These are phyloP conservation scores for Penicillium paxilli DNA, from an alignment of 495 filamentous ascomycete genomes.

Conservation along the genomic window DNA sequence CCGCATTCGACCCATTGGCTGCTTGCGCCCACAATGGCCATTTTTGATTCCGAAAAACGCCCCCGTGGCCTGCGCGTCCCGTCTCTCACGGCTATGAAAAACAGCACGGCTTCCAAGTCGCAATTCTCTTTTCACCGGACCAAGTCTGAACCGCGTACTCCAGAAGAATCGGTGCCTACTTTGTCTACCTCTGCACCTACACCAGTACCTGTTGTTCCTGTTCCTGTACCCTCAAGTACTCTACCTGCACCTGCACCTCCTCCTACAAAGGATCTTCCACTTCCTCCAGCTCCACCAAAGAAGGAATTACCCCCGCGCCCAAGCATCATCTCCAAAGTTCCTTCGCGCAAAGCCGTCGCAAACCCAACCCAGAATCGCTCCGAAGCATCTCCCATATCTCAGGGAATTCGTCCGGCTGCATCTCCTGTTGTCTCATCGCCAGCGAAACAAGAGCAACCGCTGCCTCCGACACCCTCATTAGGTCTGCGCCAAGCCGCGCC, in stretches of 20 bases:
- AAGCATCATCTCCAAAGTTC: slow-evolving; percentile 8
- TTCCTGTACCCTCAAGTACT: slow-evolving; percentile 12
- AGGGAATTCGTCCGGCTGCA: slow-evolving; percentile 9
- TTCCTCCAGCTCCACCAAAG: slow-evolving; percentile 19
- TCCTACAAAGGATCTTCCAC: slow-evolving; percentile 36
- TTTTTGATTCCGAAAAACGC: slow-evolving; percentile 43
- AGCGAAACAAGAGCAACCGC: not conserved
- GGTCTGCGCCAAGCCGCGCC: not conserved
- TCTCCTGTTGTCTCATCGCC: not conserved
- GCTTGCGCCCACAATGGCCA: slow-evolving; percentile 26
- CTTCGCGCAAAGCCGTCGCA: slow-evolving; percentile 9
- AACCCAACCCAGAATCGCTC: slow-evolving; percentile 3
- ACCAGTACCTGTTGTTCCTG: not conserved
- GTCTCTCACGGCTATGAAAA: slow-evolving; percentile 37
- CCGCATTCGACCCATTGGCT: not conserved
- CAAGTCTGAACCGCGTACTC: slow-evolving; percentile 19
- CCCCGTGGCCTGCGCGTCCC: slow-evolving; percentile 40
- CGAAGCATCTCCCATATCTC: not conserved
- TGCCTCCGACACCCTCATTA: not conserved
- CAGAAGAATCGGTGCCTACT: no score
- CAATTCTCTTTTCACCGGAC: slow-evolving; percentile 24
- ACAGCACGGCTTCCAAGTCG: slow-evolving; percentile 16
- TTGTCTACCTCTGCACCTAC: no score
- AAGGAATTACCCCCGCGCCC: slow-evolving; percentile 13
- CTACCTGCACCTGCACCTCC: slow-evolving; percentile 16